Evolutionary conservation across 1,284 basidiomycete genomes (phyloP), one percentile per base, ranked within the genome.

Genomic region (Cerioporus squamosus): DNA sequence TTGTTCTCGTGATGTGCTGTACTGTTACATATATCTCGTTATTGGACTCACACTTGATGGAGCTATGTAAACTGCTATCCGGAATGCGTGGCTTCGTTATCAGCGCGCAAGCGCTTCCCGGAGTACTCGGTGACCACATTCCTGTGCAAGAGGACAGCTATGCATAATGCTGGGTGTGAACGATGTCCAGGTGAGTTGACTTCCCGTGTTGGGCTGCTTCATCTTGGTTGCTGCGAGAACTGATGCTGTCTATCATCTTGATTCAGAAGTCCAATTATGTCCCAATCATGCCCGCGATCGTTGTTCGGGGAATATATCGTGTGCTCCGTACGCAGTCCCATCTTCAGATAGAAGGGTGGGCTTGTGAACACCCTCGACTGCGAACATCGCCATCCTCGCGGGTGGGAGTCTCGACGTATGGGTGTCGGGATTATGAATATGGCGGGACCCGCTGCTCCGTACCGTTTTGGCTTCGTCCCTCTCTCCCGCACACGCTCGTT

Each of bases 1-100:
- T 76, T 95, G 51, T 95, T 95, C 80, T 90, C 88, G 56, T 91
- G 78, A 63, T 64, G n/a, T 42, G 20, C 40, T 14, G 53, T 60
- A n/a, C n/a, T n/a, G n/a, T n/a, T n/a, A 57, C 20, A 33, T 60
- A 39, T 22, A 6, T 31, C 40, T 22, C 31, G 31, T 7, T 36
- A 6, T 47, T 23, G 52, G 57, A 59, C 52, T 49, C 51, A 18
- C 46, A n/a, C 20, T 49, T 52, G 36, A 51, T 57, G 52, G 57
- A 60, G 57, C 45, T 23, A 22, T 31, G 29, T 49, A 26, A 17
- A 40, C 22, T 51, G 38, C 39, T 44, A 39, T 50, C 20, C 7
- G 29, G 33, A 6, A 31, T 36, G 33, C 33, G 33, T 36, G 33
- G 33, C 3, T 31, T 44, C 29, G 22, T 40, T 23, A 7, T 45